Evolutionary conservation across 352 stramenopile genomes (phyloP).

Genomic region (Pythium scleroteichum): DNA sequence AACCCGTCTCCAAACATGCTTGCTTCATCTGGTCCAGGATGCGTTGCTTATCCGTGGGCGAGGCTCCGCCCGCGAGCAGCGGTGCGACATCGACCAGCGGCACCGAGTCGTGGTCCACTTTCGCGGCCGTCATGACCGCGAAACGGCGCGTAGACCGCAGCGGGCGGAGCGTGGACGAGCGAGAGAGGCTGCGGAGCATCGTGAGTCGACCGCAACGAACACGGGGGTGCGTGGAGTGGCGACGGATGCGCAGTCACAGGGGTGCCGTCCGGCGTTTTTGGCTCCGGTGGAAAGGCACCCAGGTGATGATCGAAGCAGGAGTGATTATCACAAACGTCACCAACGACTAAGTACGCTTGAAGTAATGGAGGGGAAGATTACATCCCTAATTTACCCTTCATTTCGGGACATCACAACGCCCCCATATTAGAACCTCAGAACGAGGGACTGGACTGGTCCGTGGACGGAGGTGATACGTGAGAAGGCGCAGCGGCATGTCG

Average conservation of each 20-base stretch:
- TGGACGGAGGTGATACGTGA: too few species aligned
- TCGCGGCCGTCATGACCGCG: slow-evolving; percentile 48
- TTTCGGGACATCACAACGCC: too few species aligned
- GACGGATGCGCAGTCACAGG: not conserved
- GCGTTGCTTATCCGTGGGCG: slow-evolving; percentile 33
- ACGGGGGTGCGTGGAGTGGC: not conserved
- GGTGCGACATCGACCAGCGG: slow-evolving; percentile 72
- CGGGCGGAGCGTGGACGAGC: slow-evolving; percentile 8
- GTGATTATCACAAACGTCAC: not conserved
- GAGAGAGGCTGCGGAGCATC: slow-evolving; percentile 22
- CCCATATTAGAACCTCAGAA: not conserved
- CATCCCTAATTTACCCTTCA: too few species aligned
- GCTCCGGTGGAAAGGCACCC: slow-evolving; percentile 5
- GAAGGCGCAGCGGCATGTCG: slow-evolving; percentile 43
- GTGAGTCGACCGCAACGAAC: not conserved
- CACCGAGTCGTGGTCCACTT: slow-evolving; percentile 49
- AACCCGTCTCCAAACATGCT: slow-evolving; percentile 61
- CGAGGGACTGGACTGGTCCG: too few species aligned
- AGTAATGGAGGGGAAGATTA: not conserved
- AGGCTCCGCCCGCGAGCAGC: slow-evolving; percentile 35
- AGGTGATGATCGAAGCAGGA: slow-evolving; percentile 7
- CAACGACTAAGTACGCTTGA: slow-evolving; percentile 8
- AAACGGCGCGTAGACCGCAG: slow-evolving; percentile 20
- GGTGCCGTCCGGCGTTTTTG: not conserved
- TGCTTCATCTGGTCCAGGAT: slow-evolving; percentile 60